Evolutionary conservation across 1,139 yeast genomes (phyloP).

Genomic region (Candida sp.): DNA sequence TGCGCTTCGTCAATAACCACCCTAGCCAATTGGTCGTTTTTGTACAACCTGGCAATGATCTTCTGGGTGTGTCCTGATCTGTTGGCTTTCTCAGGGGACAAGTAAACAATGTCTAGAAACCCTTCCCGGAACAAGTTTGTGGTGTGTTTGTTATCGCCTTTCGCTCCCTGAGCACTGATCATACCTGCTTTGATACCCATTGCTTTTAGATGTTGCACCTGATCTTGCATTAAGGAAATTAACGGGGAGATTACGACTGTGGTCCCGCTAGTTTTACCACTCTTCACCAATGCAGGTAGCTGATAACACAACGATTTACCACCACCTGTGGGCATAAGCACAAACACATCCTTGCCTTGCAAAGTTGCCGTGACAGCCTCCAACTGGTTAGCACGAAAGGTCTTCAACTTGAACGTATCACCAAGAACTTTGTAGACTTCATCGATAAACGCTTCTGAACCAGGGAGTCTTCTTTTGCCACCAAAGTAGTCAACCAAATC

Average conservation of each 20-base stretch:
- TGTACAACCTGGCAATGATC: conserved; percentile 62
- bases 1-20: conserved; percentile 98
- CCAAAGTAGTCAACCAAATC: conserved; percentile 29
- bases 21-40: conserved; percentile 67
- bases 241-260: conserved; percentile 95
- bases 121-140: conserved; percentile 69
- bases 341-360: conserved; percentile 86
- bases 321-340: conserved; percentile 99
- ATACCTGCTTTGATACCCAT: conserved; percentile 82
- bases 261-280: conserved; percentile 80
- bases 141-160: conserved; percentile 67
- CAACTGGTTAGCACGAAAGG: conserved; percentile 83
- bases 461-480: conserved; percentile 26
- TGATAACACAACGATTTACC: conserved; percentile 98
- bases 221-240: conserved; percentile 97
- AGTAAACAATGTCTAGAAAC: conserved; percentile 73
- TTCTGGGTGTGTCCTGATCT: conserved; percentile 72
- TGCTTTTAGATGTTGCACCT: conserved; percentile 77
- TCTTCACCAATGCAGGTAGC: conserved; percentile 82
- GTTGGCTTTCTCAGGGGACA: conserved; percentile 96
- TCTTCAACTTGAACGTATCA: conserved; percentile 61
- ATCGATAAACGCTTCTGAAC: conserved; percentile 38
- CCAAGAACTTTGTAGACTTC: conserved; percentile 68
- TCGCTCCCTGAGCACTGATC: conserved; percentile 79
- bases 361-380: conserved; percentile 88